Evolutionary conservation across 306 rosid species (phyloP), one percentile per base, ranked within the genome.

Genomic region (Amphicarpaea edgeworthii): DNA sequence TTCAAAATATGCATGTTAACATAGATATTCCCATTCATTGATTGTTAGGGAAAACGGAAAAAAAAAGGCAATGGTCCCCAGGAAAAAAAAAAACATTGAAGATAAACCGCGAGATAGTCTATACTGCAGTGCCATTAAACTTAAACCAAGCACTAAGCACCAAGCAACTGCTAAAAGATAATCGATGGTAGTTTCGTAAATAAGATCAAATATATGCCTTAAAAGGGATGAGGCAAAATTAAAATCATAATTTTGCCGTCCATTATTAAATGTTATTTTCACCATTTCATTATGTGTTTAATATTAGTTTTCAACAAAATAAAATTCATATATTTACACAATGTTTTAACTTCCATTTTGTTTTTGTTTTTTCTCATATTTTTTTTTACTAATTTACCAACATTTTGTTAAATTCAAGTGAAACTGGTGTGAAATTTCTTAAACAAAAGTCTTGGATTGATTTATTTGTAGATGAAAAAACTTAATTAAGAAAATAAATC

Each of bases 121-220:
- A 30, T 30, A 30, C 9, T 5, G 26, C 15, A 28, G 3, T 30
- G 20, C 3, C 16, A 34, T 7, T 20, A 55, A 55, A 10, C 34
- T 55, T 14, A 53, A 9, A 0, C 11, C 21, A 16, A 38, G 10
- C 11, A 8, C n/a, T n/a, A n/a, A n/a, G n/a, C n/a, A 0, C 11
- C 21, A 16, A 38, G 10, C 11, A 8, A 43, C n/a, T 20, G 37
- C 5, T 34, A 34, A n/a, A 24, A 42, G 5, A 5, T 17, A 12
- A 43, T 0, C 0, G n/a, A 79, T 82, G 91, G 82, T 1, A 41
- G 7, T 62, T 8, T 2, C 2, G 88, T 89, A 82, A 93, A 79
- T 86, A 81, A 26, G 0, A 5, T 10, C 1, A 77, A 81, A 14
- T 0, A 10, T 0, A 32, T 21, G 84, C 14, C 76, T 63, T 63